These are phyloP conservation scores for Ramularia endophylla DNA, from an alignment of 2,329 filamentous ascomycete genomes.

Conservation along the genomic window DNA sequence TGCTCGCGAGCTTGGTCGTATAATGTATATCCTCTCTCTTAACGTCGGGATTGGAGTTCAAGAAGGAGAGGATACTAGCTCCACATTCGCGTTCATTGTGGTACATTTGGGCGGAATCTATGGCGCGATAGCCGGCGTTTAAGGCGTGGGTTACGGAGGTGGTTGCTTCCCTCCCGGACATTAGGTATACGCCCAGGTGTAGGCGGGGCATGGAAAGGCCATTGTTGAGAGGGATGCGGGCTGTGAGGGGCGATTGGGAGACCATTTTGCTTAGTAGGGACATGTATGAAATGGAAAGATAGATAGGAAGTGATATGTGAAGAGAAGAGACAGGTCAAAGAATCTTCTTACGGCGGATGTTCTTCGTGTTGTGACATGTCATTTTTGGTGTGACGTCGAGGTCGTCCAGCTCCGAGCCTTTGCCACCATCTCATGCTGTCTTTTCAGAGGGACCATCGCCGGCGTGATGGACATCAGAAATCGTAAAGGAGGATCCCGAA, in stretches of 20 bases:
- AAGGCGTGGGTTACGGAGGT: constrained; percentile 44
- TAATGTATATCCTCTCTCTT: constrained; percentile 68
- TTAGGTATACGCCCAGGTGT: constrained; percentile 69
- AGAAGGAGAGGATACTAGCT: constrained; percentile 47
- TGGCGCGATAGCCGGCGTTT: constrained; percentile 43
- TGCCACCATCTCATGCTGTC: too few relatives aligned
- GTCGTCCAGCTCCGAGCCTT: too few relatives aligned
- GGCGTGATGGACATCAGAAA: too few relatives aligned
- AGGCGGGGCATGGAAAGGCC: constrained; percentile 63
- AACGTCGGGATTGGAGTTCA: constrained; percentile 34
- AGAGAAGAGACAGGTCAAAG: too few relatives aligned
- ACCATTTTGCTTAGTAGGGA: constrained; percentile 17
- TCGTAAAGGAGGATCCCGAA: too few relatives aligned
- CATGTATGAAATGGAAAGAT: neutral
- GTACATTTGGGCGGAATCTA: constrained; percentile 61
- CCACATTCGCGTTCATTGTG: constrained; percentile 68
- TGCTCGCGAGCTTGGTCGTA: constrained; percentile 70
- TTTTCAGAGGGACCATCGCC: too few relatives aligned
- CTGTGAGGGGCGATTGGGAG: constrained; percentile 34
- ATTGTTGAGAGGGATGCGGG: constrained; percentile 52
- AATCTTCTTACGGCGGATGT: too few relatives aligned
- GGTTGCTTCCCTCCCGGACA: constrained; percentile 55
- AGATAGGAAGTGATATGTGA: neutral
- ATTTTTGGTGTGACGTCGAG: too few relatives aligned
- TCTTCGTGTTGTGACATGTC: too few relatives aligned